Evolutionary conservation across 208 protist genomes (phyloP), one percentile per base, ranked within the genome.

Genomic region (Crithidia thermophila): DNA sequence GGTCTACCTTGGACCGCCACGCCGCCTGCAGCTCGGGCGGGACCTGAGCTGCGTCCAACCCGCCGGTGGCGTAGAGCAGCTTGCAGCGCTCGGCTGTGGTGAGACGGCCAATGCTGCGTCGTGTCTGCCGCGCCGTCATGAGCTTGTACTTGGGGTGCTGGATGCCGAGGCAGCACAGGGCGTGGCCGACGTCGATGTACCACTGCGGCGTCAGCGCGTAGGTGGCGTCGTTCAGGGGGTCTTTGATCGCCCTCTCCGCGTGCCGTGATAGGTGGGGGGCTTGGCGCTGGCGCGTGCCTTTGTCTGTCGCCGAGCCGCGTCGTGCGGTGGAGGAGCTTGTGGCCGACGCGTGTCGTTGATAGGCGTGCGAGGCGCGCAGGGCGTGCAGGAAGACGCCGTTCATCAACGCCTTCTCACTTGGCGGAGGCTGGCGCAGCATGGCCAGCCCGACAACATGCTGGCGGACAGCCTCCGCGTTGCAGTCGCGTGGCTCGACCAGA

Each of bases 381-480:
- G 83, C 85, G 59, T 96, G 91, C 11, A 96, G 72, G 69, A 97
- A 94, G 34, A 94, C 37, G 45, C 89, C 85, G 66, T 94, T 78
- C 66, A 94, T 77, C 18, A 94, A 68, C 20, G 58, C 36, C 30
- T 23, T 47, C 31, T 90, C 85, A 33, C 58, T 84, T 13, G 57
- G 64, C 4, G 87, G 82, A n/a, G 82, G 85, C 64, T 91, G 88
- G 13, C 73, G 78, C 55, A 96, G 78, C 91, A 96, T 96, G 13
- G 88, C 91, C 10, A 96, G 76, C 0, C 86, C 91, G 37, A 90
- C 50, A 10, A 87, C 71, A 39, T 92, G 88, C 20, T 75, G 75
- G 21, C 77, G 81, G 28, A 91, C 58, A 5, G 68, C 88, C 42
- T 83, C 79, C 5, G 91, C 82, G 51, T 82, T 90, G 65, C 84